Percentiles rank a stretch among this genome's conserved stretches.
phyloP scores from a whole-genome alignment of 2,329 filamentous ascomycete species.

The Trichoderma sp. region DNA sequence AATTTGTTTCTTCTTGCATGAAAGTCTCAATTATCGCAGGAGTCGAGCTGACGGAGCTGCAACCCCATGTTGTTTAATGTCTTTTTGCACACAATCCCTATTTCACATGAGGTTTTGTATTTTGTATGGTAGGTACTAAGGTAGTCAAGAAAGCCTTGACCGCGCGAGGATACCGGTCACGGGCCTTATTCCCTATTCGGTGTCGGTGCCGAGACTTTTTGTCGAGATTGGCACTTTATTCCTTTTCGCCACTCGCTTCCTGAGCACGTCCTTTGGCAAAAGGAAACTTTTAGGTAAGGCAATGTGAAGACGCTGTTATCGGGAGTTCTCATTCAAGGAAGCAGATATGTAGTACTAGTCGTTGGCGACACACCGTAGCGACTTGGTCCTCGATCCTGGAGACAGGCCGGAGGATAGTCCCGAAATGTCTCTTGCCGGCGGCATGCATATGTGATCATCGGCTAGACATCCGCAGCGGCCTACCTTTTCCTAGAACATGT shows the following conservation, averaged over 20 bases:
- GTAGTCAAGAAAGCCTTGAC: neutral
- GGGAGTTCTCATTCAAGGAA: too few relatives aligned
- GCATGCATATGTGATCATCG: conserved; percentile 10
- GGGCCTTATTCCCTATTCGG: conserved; percentile 10
- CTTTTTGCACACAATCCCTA: neutral
- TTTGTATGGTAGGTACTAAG: too few relatives aligned
- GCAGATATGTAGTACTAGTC: neutral
- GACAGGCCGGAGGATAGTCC: neutral
- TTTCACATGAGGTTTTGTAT: neutral
- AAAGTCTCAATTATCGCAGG: neutral
- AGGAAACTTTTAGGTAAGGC: neutral
- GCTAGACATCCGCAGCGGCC: neutral
- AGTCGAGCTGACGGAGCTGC: neutral
- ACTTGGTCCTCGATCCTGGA: neutral
- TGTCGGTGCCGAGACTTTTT: conserved; percentile 1
- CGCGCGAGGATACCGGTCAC: neutral
- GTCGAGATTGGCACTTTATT: neutral
- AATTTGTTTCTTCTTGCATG: neutral
- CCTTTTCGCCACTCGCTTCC: neutral
- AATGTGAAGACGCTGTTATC: neutral
- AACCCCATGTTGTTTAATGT: neutral
- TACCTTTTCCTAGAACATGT: conserved; percentile 10
- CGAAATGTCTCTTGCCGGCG: neutral
- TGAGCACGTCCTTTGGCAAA: neutral
- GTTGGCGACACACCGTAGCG: neutral